Conservation (phyloP, 1,284 basidiomycete genomes). For the Rhodotorula sp. region DNA sequence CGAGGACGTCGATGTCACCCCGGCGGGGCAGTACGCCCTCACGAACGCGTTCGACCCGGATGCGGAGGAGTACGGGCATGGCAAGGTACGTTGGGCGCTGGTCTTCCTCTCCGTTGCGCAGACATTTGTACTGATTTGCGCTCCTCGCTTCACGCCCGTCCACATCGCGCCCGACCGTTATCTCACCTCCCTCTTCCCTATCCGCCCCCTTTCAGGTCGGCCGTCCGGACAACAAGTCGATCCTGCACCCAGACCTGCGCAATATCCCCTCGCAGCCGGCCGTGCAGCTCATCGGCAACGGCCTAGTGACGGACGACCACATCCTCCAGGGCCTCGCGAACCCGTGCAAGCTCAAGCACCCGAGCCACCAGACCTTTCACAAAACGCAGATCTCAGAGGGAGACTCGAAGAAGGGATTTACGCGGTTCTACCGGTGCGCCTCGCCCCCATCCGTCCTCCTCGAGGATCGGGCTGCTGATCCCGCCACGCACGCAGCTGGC, state of each 20-base stretch:
- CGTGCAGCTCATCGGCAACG: slow-evolving; percentile 53
- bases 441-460: no score
- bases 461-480: background rate
- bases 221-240: slow-evolving; percentile 16
- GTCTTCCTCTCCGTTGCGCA: background rate
- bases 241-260: slow-evolving; percentile 52
- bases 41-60: slow-evolving; percentile 24
- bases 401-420: slow-evolving; percentile 72
- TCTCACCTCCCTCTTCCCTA: no score
- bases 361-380: slow-evolving; percentile 86
- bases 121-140: no score
- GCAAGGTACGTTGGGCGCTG: slow-evolving; percentile 18
- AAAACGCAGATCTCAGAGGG: slow-evolving; percentile 73
- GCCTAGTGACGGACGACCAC: slow-evolving; percentile 33
- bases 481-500: background rate
- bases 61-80: slow-evolving; percentile 46
- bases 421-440: slow-evolving; percentile 50
- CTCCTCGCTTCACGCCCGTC: background rate
- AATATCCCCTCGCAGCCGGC: slow-evolving; percentile 48
- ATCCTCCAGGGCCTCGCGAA: slow-evolving; percentile 40
- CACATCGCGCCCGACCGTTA: background rate
- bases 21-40: slow-evolving; percentile 28
- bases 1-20: slow-evolving; percentile 43
- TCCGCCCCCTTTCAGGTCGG: background rate
- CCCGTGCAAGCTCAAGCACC: slow-evolving; percentile 63